These are phyloP conservation scores for Paraurostyla sp. DNA, from an alignment of 73 alveolate species.

Conservation along the genomic window DNA sequence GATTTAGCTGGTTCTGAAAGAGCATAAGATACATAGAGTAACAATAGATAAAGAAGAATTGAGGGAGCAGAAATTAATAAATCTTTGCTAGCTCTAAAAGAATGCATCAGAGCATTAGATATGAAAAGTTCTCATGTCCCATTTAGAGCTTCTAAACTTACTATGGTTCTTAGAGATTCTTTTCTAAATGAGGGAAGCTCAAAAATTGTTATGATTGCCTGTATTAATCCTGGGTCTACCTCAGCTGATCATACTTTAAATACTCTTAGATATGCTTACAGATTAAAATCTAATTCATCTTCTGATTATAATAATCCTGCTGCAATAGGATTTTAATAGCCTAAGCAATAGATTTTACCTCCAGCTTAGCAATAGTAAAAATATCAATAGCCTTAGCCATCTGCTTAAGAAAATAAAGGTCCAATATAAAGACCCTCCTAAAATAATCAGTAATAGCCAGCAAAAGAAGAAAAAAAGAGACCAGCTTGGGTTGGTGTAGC, in stretches of 20 bases:
- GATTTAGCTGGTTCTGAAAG: conserved; percentile 99
- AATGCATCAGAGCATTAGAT: conserved; percentile 98
- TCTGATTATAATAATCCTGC: not conserved
- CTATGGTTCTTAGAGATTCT: conserved; percentile 98
- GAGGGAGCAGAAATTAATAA: conserved; percentile 88
- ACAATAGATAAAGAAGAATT: conserved; percentile 92
- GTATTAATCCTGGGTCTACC: conserved; percentile 95
- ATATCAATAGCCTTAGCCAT: not conserved
- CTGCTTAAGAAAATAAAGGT: not conserved
- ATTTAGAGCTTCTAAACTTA: conserved; percentile 98
- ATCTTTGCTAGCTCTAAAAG: conserved; percentile 83
- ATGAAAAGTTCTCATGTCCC: conserved; percentile 96
- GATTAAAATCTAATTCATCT: conserved; percentile 42
- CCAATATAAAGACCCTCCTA: not conserved
- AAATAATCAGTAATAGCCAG: not conserved
- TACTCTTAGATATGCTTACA: conserved; percentile 91
- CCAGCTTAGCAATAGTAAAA: conserved; percentile 64
- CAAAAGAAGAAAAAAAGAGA: conserved; percentile 36
- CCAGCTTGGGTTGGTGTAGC: conserved; percentile 58
- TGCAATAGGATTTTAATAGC: conserved; percentile 49
- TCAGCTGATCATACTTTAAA: conserved; percentile 97
- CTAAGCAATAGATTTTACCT: conserved; percentile 19
- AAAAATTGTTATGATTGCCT: conserved; percentile 98
- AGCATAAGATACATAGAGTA: conserved; percentile 96
- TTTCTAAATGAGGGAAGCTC: conserved; percentile 88